These are phyloP conservation scores for Emmonsiellopsis sp. DNA, from an alignment of 2,329 filamentous ascomycete genomes.

Conservation along the genomic window DNA sequence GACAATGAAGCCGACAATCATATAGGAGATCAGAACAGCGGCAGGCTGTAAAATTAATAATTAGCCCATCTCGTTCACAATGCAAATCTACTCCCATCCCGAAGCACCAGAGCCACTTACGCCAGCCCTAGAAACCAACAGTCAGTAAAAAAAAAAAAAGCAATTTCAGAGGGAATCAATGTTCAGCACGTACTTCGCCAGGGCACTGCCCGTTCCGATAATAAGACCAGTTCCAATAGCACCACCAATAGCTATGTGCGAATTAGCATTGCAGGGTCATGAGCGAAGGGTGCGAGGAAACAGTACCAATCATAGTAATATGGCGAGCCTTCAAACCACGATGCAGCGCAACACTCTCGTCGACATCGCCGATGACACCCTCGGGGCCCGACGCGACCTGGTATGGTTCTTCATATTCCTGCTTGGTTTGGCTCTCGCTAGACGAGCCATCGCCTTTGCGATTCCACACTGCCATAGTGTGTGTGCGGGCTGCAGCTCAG, in stretches of 20 bases:
- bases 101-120: conserved; percentile 19
- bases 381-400: conserved; percentile 1
- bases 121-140: conserved; percentile 21
- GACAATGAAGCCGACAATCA: conserved; percentile 48
- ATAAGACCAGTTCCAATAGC: conserved; percentile 51
- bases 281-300: conserved; percentile 35
- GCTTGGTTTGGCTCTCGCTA: conserved; percentile 6
- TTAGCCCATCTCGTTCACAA: conserved; percentile 3
- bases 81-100: background rate
- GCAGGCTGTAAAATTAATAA: conserved; percentile 24
- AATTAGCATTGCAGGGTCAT: conserved; percentile 16
- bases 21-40: conserved; percentile 36
- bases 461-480: conserved; percentile 3
- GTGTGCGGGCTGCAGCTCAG: background rate
- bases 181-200: conserved; percentile 19
- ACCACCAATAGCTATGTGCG: conserved; percentile 40
- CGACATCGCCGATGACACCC: conserved; percentile 17
- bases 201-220: conserved; percentile 44
- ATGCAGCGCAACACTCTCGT: conserved; percentile 28
- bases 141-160: background rate
- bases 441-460: conserved; percentile 7
- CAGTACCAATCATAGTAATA: conserved; percentile 48
- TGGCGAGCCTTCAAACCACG: conserved; percentile 45
- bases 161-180: background rate
- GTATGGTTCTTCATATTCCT: conserved; percentile 4